phyloP scores from a whole-genome alignment of 257 asterid species.

The Eustoma russellianum region DNA sequence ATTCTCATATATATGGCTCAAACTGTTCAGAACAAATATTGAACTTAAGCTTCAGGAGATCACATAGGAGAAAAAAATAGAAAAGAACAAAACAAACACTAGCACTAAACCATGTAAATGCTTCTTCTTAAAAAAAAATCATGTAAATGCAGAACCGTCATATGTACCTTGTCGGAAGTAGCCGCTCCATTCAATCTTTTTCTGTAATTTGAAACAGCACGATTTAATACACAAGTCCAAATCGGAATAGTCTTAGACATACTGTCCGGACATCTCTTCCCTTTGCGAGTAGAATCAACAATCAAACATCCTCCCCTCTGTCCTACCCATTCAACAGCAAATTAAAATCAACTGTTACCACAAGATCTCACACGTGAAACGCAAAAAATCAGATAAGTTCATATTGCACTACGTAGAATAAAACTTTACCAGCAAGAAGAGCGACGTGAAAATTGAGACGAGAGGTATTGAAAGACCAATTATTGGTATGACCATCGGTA shows the following conservation, averaged over 20 bases:
- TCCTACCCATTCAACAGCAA: constrained; percentile 42
- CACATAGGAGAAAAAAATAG: too few species aligned
- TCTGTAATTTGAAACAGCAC: constrained; percentile 51
- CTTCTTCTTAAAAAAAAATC: too few species aligned
- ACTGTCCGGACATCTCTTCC: constrained; percentile 96
- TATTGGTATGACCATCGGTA: constrained; percentile 95
- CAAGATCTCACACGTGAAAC: not conserved
- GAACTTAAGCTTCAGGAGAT: too few species aligned
- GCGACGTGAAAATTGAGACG: constrained; percentile 95
- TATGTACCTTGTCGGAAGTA: constrained; percentile 27
- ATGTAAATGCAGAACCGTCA: too few species aligned
- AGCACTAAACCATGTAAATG: too few species aligned
- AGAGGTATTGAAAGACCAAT: constrained; percentile 72
- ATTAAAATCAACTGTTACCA: not conserved
- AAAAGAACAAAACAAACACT: too few species aligned
- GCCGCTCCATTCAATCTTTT: constrained; percentile 6
- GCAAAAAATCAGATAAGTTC: not conserved
- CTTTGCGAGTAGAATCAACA: constrained; percentile 85
- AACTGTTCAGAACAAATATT: too few species aligned
- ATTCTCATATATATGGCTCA: too few species aligned
- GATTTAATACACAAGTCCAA: constrained; percentile 94
- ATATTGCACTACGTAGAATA: not conserved
- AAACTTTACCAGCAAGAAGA: constrained; percentile 55
- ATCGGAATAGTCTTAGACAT: constrained; percentile 98
- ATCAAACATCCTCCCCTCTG: constrained; percentile 97